Evolutionary conservation across 2,329 filamentous ascomycete species (phyloP).

Genomic region (Aspergillus pseudoviridinutans): DNA sequence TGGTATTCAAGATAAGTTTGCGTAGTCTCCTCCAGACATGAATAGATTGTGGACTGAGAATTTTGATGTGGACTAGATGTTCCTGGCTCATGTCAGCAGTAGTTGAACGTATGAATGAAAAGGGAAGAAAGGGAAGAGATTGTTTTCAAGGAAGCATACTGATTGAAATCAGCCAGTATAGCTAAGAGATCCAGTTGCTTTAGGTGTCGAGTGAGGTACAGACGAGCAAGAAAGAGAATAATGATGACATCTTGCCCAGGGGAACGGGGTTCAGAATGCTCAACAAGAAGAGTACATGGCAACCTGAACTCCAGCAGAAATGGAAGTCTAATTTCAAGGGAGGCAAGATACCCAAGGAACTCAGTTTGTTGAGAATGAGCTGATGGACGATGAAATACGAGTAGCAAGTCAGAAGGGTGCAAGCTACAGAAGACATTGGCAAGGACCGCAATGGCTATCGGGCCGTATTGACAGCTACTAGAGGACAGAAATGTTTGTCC

Average conservation of each 20-base stretch:
- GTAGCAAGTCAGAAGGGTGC: too few relatives aligned
- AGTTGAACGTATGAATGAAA: neutral
- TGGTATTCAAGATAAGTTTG: neutral
- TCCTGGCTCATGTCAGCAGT: neutral
- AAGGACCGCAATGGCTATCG: too few relatives aligned
- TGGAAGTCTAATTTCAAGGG: too few relatives aligned
- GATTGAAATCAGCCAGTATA: neutral
- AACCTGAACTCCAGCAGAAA: too few relatives aligned
- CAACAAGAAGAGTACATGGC: too few relatives aligned
- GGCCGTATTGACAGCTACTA: too few relatives aligned
- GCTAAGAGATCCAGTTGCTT: neutral
- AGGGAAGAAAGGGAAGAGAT: neutral
- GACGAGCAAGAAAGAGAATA: neutral
- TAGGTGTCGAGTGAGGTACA: neutral
- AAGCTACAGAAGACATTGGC: too few relatives aligned
- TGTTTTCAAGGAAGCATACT: too few relatives aligned
- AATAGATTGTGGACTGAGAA: neutral
- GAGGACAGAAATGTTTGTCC: too few relatives aligned
- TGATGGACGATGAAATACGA: too few relatives aligned
- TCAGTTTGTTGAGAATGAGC: too few relatives aligned
- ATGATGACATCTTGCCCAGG: neutral
- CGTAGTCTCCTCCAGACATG: neutral
- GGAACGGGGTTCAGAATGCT: neutral
- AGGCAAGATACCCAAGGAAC: too few relatives aligned
- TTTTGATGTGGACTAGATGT: neutral